Evolutionary conservation across 805 yeast species (phyloP).

Genomic region (Candida chilensis): DNA sequence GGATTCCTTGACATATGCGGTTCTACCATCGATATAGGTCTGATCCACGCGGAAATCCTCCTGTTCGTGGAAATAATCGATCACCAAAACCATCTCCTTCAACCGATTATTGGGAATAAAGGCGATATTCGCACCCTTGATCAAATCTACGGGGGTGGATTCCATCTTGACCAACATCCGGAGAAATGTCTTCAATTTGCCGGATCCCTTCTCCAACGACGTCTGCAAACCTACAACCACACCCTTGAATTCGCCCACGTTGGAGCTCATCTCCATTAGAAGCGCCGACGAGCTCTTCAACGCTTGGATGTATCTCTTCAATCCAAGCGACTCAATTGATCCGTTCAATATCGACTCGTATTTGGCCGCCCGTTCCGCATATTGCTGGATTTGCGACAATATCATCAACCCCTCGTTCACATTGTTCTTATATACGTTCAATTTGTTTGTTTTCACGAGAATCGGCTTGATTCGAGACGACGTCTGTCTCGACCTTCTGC

Average conservation of each 20-base stretch:
- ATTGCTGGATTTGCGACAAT: slow-evolving; percentile 41
- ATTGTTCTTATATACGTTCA: slow-evolving; percentile 46
- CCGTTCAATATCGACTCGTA: slow-evolving; percentile 23
- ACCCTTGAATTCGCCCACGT: slow-evolving; percentile 53
- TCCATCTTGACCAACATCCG: no score
- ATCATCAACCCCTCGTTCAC: slow-evolving; percentile 46
- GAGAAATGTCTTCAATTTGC: slow-evolving; percentile 41
- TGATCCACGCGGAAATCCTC: slow-evolving; percentile 3
- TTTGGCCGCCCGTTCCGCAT: slow-evolving; percentile 34
- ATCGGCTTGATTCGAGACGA: slow-evolving; percentile 65
- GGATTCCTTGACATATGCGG: slow-evolving; percentile 24
- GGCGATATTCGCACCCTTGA: neutral
- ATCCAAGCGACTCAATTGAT: slow-evolving; percentile 29
- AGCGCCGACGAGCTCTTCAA: slow-evolving; percentile 32
- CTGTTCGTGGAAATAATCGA: slow-evolving; percentile 4
- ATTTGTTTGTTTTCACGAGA: slow-evolving; percentile 47
- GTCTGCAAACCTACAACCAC: slow-evolving; percentile 51
- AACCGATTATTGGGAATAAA: neutral
- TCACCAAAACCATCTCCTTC: slow-evolving; percentile 5
- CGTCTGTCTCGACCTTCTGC: slow-evolving; percentile 44
- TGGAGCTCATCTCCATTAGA: slow-evolving; percentile 30
- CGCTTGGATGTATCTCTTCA: slow-evolving; percentile 20
- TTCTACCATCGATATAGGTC: slow-evolving; percentile 12
- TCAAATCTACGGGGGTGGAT: no score
- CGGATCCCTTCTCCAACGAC: slow-evolving; percentile 48